Conservation (phyloP, 2,329 filamentous ascomycete species). For the Talaromyces sp. region DNA sequence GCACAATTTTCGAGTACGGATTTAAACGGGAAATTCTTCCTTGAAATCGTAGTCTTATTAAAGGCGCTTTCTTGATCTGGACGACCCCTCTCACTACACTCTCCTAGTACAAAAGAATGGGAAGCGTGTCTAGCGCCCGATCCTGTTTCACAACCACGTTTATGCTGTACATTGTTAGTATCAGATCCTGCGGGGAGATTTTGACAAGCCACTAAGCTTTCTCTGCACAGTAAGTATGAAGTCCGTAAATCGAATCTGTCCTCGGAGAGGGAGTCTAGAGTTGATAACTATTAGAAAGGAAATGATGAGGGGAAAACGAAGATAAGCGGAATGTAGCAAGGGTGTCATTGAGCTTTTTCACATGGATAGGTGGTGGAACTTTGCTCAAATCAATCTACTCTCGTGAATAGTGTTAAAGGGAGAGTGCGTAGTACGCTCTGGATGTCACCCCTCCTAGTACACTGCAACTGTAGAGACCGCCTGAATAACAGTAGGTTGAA, state of each 20-base stretch:
- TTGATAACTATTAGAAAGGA: not conserved
- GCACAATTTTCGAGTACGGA: not conserved
- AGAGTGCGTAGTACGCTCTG: not conserved
- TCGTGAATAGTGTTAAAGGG: not conserved
- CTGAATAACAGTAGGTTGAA: not conserved
- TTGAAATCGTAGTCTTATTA: not conserved
- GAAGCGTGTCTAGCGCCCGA: not conserved
- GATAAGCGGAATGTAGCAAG: not conserved
- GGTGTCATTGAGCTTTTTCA: no score
- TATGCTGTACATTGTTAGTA: not conserved
- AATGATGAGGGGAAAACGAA: not conserved
- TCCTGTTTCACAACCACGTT: not conserved
- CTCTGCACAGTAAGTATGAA: not conserved
- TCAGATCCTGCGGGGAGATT: not conserved
- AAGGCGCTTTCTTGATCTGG: not conserved
- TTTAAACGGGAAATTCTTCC: not conserved
- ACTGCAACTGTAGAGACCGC: not conserved
- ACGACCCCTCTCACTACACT: not conserved
- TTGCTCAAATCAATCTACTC: not conserved
- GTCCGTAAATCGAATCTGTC: not conserved
- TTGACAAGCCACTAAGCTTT: not conserved
- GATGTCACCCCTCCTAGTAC: not conserved
- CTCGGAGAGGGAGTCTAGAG: not conserved
- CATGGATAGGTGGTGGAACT: not conserved
- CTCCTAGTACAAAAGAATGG: not conserved